These are phyloP conservation scores for Pezicula neosporulosa DNA, from an alignment of 2,329 filamentous ascomycete species.

Conservation along the genomic window DNA sequence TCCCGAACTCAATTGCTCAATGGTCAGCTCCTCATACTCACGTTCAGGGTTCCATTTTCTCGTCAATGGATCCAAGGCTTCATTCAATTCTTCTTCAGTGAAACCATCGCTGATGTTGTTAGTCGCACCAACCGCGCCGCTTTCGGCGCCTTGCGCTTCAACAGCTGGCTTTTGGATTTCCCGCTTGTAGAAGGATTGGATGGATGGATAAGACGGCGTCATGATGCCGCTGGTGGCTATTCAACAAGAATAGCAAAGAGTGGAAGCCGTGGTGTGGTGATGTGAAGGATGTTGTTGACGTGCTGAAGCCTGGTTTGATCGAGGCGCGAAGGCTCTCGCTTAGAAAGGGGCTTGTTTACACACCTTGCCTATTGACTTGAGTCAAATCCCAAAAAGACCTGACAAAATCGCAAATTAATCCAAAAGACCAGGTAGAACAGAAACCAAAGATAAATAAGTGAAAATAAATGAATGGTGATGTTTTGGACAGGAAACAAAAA, in stretches of 20 bases:
- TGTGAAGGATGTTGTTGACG: neutral
- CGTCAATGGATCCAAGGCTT: conserved; percentile 33
- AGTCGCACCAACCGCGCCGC: neutral
- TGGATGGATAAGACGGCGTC: conserved; percentile 19
- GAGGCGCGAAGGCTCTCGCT: no score
- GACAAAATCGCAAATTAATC: no score
- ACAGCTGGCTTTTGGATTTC: conserved; percentile 7
- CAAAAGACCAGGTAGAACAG: no score
- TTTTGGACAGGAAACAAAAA: no score
- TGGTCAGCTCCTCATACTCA: conserved; percentile 43
- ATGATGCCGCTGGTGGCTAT: conserved; percentile 1
- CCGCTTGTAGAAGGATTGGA: conserved; percentile 24
- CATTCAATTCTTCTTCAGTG: conserved; percentile 42
- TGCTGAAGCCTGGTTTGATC: neutral
- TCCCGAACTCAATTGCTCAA: conserved; percentile 45
- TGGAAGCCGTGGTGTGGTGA: neutral
- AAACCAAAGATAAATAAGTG: no score
- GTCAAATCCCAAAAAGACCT: no score
- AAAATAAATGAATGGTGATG: no score
- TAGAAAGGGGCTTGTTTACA: no score
- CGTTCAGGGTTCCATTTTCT: conserved; percentile 37
- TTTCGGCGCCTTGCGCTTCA: neutral
- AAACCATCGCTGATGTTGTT: conserved; percentile 45
- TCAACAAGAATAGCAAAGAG: neutral
- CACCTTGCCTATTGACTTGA: no score